Evolutionary conservation across 2,329 filamentous ascomycete genomes (phyloP), one percentile per base, ranked within the genome.

Genomic region (Celoporthe dispersa): DNA sequence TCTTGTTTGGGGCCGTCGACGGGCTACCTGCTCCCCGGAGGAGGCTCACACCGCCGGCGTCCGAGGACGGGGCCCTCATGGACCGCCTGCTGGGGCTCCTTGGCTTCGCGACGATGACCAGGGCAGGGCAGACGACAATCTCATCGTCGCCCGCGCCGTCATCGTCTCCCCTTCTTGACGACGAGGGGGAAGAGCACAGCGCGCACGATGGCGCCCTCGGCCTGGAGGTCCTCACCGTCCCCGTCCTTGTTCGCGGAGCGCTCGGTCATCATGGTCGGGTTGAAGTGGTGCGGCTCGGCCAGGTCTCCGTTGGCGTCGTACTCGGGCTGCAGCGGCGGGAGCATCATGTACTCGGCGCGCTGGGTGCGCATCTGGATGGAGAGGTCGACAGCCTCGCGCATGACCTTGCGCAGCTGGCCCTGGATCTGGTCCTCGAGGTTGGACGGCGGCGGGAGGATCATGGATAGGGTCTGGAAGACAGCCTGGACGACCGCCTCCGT

Each of bases 321-420:
- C 80, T 98, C 94, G 31, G 96, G 96, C 80, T 96, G 93, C 68
- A 97, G 85, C 5, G 96, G 96, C 37, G 96, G 95, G 25, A 98
- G 90, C 95, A 99, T 99, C 84, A 97, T 96, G 84, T 97, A 99
- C 83, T 98, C 96, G 51, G 96, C 94, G 71, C 94, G 90, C 80
- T 99, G 96, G 22, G 92, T 97, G 78, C 96, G 94, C 96, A 99
- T 99, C 83, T 98, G 94, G 74, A 99, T 90, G 1, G 94, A 94
- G 14, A 99, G 88, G 70, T 93, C 92, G 64, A 98, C 96, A 0
- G 97, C 96, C 72, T 95, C 89, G 74, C 90, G 90, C 81, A 99
- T 90, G 66, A 99, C 94, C 75, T 93, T 94, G 76, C 92, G 91
- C 67, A 99, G 87, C 73, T 95, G 94, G 44, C 92, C 88, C 75